Conservation (phyloP, 1,284 basidiomycete genomes). For the Cryptococcus hybrid region DNA sequence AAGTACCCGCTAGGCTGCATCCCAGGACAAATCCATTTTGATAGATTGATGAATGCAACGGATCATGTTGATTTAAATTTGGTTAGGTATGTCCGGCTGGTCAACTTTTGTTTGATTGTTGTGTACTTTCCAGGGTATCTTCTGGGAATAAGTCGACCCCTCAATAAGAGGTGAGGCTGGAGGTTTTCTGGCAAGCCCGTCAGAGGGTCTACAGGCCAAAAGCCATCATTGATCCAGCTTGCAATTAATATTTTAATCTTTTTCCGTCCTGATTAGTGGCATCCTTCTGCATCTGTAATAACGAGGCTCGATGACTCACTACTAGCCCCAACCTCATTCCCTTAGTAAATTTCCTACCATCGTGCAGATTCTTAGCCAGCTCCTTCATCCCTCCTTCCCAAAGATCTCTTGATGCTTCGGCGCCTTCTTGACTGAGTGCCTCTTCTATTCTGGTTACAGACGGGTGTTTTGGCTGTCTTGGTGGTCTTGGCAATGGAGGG, state of each 20-base stretch:
- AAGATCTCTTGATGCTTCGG: constrained; percentile 30
- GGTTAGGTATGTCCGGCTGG: not conserved
- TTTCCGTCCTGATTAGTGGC: not conserved
- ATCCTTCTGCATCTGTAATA: not conserved
- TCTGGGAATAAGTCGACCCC: constrained; percentile 10
- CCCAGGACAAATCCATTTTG: not conserved
- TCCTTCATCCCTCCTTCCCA: constrained; percentile 41
- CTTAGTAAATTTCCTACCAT: constrained; percentile 30
- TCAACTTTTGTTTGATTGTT: not conserved
- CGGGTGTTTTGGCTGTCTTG: not conserved
- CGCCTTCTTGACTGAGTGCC: constrained; percentile 30
- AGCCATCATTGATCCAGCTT: constrained; percentile 47
- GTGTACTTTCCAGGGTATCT: not conserved
- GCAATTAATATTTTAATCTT: constrained; percentile 45
- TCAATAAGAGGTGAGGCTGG: constrained; percentile 24
- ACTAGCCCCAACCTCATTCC: constrained; percentile 40
- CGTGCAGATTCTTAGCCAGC: constrained; percentile 31
- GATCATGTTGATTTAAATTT: not conserved
- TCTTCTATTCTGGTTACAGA: constrained; percentile 33
- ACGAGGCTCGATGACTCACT: constrained; percentile 23
- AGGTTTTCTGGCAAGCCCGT: constrained; percentile 23
- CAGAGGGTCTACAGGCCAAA: constrained; percentile 42
- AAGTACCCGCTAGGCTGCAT: constrained; percentile 1
- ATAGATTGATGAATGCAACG: too few relatives aligned
- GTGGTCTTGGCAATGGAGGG: constrained; percentile 8